Conservation (phyloP, 1,284 basidiomycete species). For the Cutaneotrichosporon dermatis region DNA sequence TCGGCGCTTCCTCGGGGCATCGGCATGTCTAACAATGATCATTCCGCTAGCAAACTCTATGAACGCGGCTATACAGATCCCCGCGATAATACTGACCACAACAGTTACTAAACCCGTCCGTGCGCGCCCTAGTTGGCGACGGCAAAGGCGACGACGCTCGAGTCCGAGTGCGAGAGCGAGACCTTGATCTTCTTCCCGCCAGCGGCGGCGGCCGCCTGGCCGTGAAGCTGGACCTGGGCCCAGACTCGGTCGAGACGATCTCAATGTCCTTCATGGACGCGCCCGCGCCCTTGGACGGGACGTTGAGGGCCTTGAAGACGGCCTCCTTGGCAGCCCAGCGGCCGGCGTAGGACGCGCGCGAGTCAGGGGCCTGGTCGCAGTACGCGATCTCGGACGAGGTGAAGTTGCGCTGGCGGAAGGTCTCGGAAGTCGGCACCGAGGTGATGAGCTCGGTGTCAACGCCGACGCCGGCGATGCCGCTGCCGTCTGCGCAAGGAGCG, state of each 20-base stretch:
- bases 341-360: slow-evolving; percentile 85
- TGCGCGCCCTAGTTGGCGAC: slow-evolving; percentile 37
- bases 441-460: slow-evolving; percentile 75
- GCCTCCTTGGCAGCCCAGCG: slow-evolving; percentile 98
- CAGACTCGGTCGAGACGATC: slow-evolving; percentile 63
- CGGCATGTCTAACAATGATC: slow-evolving; percentile 1
- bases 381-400: slow-evolving; percentile 82
- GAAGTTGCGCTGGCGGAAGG: slow-evolving; percentile 88
- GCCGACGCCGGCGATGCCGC: slow-evolving; percentile 22
- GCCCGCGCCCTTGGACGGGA: slow-evolving; percentile 83
- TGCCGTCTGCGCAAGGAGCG: slow-evolving; percentile 46
- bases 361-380: slow-evolving; percentile 80
- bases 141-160: slow-evolving; percentile 48
- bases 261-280: slow-evolving; percentile 96
- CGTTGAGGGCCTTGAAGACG: slow-evolving; percentile 94
- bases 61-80: neutral
- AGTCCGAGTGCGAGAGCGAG: slow-evolving; percentile 73
- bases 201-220: slow-evolving; percentile 75
- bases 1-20: too few relatives aligned
- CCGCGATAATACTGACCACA: slow-evolving; percentile 7
- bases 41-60: slow-evolving; percentile 7
- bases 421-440: slow-evolving; percentile 83
- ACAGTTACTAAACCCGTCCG: neutral
- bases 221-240: slow-evolving; percentile 68
- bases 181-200: slow-evolving; percentile 69